A percentile compares a stretch with the other conserved stretches of the same genome.
phyloP scores from a whole-genome alignment of 352 stramenopile genomes.

The Phytophthora citrophthora region DNA sequence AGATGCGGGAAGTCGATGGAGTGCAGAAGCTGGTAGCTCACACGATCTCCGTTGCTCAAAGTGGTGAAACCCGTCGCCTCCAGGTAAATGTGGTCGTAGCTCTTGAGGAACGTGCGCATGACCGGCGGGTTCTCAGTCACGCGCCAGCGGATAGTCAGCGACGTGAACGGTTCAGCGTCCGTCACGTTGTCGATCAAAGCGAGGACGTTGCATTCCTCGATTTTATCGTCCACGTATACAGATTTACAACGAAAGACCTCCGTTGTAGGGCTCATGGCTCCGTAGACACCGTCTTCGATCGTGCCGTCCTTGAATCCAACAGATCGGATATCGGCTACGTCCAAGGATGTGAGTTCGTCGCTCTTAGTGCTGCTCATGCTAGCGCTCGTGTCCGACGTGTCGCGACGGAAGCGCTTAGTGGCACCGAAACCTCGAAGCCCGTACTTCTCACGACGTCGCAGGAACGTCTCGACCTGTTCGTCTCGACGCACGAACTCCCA shows the following conservation, averaged over 20 bases:
- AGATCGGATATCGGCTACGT: conserved; percentile 33
- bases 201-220: conserved; percentile 38
- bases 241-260: conserved; percentile 39
- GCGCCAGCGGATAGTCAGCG: conserved; percentile 28
- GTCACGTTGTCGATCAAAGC: conserved; percentile 36
- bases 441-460: conserved; percentile 34
- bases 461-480: conserved; percentile 34
- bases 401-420: conserved; percentile 29
- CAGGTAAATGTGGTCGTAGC: conserved; percentile 48
- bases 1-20: conserved; percentile 37
- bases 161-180: conserved; percentile 27
- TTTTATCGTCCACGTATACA: conserved; percentile 36
- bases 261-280: conserved; percentile 36
- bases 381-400: conserved; percentile 26
- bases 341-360: conserved; percentile 31
- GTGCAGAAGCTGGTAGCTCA: conserved; percentile 41
- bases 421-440: conserved; percentile 28
- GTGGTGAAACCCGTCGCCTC: conserved; percentile 39
- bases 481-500: conserved; percentile 37
- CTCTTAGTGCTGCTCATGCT: conserved; percentile 36
- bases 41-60: conserved; percentile 25
- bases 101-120: conserved; percentile 37
- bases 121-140: conserved; percentile 36
- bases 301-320: conserved; percentile 34
- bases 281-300: conserved; percentile 41